phyloP scores from a whole-genome alignment of 306 rosid genomes.

The Vicia villosa region DNA sequence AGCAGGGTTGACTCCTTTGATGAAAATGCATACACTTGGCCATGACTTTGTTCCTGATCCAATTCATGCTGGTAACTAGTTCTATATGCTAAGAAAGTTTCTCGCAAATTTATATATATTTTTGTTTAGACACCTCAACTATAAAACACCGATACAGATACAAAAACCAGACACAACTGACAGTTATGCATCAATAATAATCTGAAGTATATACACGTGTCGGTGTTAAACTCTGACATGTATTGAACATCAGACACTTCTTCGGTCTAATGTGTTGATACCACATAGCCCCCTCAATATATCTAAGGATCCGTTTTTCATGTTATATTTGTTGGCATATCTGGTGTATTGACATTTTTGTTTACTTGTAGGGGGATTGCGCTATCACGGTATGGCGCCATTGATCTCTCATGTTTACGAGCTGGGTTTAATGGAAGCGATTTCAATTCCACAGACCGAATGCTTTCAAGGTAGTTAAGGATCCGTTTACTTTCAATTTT shows the following conservation, averaged over 20 bases:
- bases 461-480: slow-evolving; percentile 70
- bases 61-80: slow-evolving; percentile 78
- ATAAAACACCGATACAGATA: not conserved
- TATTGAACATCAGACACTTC: too few relatives aligned
- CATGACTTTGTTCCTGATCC: slow-evolving; percentile 94
- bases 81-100: slow-evolving; percentile 10
- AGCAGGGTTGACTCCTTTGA: slow-evolving; percentile 92
- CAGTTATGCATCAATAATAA: not conserved
- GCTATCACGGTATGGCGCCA: slow-evolving; percentile 99
- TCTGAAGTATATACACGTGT: not conserved
- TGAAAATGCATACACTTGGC: slow-evolving; percentile 98
- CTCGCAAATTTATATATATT: not conserved
- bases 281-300: too few relatives aligned
- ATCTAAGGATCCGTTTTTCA: too few relatives aligned
- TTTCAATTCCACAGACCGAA: slow-evolving; percentile 86
- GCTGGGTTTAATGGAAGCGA: slow-evolving; percentile 86
- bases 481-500: not conserved
- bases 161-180: not conserved
- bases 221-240: too few relatives aligned
- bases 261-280: too few relatives aligned
- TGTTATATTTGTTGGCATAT: not conserved
- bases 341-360: slow-evolving; percentile 8
- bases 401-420: slow-evolving; percentile 87
- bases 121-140: not conserved
- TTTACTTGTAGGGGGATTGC: slow-evolving; percentile 71